A percentile compares a stretch with the other conserved stretches of the same genome.
phyloP scores from a whole-genome alignment of 2,329 filamentous ascomycete genomes.

The Stromatinia cepivora region DNA sequence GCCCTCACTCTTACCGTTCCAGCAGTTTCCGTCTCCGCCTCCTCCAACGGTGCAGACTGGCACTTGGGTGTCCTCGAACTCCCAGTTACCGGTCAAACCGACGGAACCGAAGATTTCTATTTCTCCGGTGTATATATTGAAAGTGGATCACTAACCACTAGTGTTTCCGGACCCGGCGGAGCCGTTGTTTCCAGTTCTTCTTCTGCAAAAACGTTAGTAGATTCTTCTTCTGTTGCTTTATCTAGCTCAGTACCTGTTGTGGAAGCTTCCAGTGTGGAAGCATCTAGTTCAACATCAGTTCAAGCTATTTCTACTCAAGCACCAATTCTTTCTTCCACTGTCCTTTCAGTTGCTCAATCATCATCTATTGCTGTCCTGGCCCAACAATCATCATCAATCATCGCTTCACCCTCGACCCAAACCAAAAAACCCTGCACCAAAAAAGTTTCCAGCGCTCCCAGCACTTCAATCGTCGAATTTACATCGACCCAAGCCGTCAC shows the following conservation, averaged over 20 bases:
- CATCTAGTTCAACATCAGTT: slow-evolving; percentile 3
- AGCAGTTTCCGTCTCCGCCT: slow-evolving; percentile 60
- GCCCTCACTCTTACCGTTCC: slow-evolving; percentile 58
- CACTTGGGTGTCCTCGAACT: slow-evolving; percentile 70
- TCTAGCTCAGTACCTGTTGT: slow-evolving; percentile 5
- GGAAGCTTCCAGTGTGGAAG: background rate
- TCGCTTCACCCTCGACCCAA: background rate
- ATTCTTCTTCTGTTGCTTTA: slow-evolving; percentile 11
- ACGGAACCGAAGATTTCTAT: slow-evolving; percentile 64
- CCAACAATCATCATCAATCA: background rate
- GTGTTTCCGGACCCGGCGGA: slow-evolving; percentile 42
- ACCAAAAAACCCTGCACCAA: slow-evolving; percentile 19
- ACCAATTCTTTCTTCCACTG: slow-evolving; percentile 1
- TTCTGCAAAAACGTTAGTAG: slow-evolving; percentile 21
- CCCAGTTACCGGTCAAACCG: slow-evolving; percentile 55
- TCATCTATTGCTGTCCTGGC: background rate
- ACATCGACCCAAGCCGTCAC: background rate
- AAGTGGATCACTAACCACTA: slow-evolving; percentile 50
- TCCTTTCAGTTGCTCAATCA: background rate
- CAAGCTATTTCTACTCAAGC: slow-evolving; percentile 12
- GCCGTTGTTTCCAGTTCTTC: slow-evolving; percentile 24
- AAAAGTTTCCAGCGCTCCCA: background rate
- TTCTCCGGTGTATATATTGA: slow-evolving; percentile 73
- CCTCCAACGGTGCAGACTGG: slow-evolving; percentile 70
- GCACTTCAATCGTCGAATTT: background rate